Percentiles rank a stretch among this genome's conserved stretches.
These are phyloP conservation scores for Vitis labrusca DNA, from an alignment of 164 flowering plant species.

Conservation along the genomic window DNA sequence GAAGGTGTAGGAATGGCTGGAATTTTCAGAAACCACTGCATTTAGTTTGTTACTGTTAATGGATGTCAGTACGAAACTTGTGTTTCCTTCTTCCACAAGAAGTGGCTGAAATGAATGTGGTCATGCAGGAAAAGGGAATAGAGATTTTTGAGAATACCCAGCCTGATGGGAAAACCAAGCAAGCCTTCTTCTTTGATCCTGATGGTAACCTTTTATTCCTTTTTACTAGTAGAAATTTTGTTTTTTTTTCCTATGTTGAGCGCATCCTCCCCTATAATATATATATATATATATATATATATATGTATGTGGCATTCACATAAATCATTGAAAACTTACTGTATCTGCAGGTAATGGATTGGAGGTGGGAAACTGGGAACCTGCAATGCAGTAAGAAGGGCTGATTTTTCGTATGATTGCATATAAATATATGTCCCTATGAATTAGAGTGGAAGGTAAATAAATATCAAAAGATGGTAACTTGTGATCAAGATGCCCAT, in stretches of 20 bases:
- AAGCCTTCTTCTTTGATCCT: slow-evolving; percentile 94
- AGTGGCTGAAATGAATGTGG: slow-evolving; percentile 5
- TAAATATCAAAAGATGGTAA: slow-evolving; percentile 14
- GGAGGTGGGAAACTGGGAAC: slow-evolving; percentile 56
- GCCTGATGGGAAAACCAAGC: slow-evolving; percentile 76
- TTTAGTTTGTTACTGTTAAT: not conserved
- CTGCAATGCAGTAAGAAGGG: slow-evolving; percentile 5
- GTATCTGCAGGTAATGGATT: slow-evolving; percentile 72
- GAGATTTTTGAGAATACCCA: slow-evolving; percentile 57
- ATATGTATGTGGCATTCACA: too few relatives aligned
- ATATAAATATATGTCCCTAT: too few relatives aligned
- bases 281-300: too few relatives aligned
- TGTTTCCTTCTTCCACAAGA: not conserved
- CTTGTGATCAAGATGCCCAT: too few relatives aligned
- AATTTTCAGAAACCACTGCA: not conserved
- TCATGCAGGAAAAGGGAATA: slow-evolving; percentile 67
- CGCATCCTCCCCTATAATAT: too few relatives aligned
- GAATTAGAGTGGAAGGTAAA: not conserved
- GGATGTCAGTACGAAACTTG: not conserved
- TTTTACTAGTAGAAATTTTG: not conserved
- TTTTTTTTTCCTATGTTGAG: too few relatives aligned
- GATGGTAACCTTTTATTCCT: slow-evolving; percentile 56
- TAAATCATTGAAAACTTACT: not conserved
- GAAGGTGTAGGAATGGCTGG: not conserved
- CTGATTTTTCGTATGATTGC: too few relatives aligned